These are phyloP conservation scores for Xylaria sp. DNA, from an alignment of 2,329 filamentous ascomycete species.

Conservation along the genomic window DNA sequence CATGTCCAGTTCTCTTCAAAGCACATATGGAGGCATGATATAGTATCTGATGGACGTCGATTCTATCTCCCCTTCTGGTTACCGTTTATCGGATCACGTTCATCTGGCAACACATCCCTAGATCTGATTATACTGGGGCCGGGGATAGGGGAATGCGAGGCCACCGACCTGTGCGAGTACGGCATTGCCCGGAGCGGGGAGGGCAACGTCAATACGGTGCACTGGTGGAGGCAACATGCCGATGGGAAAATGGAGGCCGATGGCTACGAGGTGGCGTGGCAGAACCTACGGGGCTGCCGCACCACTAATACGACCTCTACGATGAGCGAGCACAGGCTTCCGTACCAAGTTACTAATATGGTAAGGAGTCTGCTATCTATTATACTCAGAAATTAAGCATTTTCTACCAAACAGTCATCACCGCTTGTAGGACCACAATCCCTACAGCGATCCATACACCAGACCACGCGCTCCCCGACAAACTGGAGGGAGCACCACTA, in stretches of 20 bases:
- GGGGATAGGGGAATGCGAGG: too few relatives aligned
- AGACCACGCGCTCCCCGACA: not conserved
- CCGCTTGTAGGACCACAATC: not conserved
- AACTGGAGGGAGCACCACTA: not conserved
- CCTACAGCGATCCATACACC: not conserved
- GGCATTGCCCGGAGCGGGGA: not conserved
- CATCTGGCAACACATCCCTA: slow-evolving; percentile 9
- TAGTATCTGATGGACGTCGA: slow-evolving; percentile 11
- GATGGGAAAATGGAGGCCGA: slow-evolving; percentile 17
- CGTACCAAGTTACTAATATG: too few relatives aligned
- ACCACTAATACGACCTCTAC: too few relatives aligned
- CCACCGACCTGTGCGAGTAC: not conserved
- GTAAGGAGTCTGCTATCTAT: too few relatives aligned
- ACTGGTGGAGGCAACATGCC: not conserved
- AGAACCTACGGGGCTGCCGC: too few relatives aligned
- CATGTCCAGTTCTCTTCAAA: slow-evolving; percentile 4
- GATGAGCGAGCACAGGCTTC: too few relatives aligned
- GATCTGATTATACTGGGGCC: slow-evolving; percentile 7
- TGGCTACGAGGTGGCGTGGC: not conserved
- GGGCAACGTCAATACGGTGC: slow-evolving; percentile 11
- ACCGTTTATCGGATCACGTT: slow-evolving; percentile 17
- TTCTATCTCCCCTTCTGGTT: slow-evolving; percentile 7
- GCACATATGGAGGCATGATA: not conserved
- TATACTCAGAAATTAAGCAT: too few relatives aligned
- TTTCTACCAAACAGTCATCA: not conserved